Evolutionary conservation across 345 rosid genomes (phyloP).

Genomic region (Corymbia maculata): DNA sequence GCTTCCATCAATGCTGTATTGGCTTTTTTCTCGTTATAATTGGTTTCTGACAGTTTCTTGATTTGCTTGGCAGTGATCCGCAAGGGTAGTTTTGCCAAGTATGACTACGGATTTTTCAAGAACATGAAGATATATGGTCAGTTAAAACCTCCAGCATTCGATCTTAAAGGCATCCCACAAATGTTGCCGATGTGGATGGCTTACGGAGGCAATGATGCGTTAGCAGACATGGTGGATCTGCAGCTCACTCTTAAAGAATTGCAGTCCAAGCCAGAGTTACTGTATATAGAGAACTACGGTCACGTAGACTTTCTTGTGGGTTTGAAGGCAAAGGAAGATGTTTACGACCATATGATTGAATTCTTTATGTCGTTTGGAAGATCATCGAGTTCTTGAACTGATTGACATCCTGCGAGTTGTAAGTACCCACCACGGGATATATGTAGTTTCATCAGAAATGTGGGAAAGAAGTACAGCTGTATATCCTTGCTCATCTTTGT

Average conservation of each 20-base stretch:
- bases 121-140: slow-evolving; percentile 49
- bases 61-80: slow-evolving; percentile 63
- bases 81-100: slow-evolving; percentile 66
- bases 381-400: slow-evolving; percentile 24
- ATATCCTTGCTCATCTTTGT: not conserved
- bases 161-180: slow-evolving; percentile 51
- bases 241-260: slow-evolving; percentile 52
- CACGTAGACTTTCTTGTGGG: slow-evolving; percentile 65
- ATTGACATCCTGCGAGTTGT: not conserved
- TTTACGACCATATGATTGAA: slow-evolving; percentile 40
- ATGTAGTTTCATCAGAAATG: not conserved
- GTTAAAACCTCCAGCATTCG: slow-evolving; percentile 55
- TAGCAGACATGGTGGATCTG: slow-evolving; percentile 65
- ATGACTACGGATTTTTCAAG: slow-evolving; percentile 67
- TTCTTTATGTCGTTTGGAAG: slow-evolving; percentile 50
- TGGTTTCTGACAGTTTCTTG: not conserved
- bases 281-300: slow-evolving; percentile 68
- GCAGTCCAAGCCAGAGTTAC: slow-evolving; percentile 44
- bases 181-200: slow-evolving; percentile 85
- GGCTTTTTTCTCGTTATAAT: not conserved
- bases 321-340: slow-evolving; percentile 48
- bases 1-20: not conserved
- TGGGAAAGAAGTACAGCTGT: not conserved
- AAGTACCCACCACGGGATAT: not conserved
- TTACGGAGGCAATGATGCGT: slow-evolving; percentile 67